Evolutionary conservation across 352 stramenopile species (phyloP), one percentile per base, ranked within the genome.

Genomic region (Phytophthora hibernalis): DNA sequence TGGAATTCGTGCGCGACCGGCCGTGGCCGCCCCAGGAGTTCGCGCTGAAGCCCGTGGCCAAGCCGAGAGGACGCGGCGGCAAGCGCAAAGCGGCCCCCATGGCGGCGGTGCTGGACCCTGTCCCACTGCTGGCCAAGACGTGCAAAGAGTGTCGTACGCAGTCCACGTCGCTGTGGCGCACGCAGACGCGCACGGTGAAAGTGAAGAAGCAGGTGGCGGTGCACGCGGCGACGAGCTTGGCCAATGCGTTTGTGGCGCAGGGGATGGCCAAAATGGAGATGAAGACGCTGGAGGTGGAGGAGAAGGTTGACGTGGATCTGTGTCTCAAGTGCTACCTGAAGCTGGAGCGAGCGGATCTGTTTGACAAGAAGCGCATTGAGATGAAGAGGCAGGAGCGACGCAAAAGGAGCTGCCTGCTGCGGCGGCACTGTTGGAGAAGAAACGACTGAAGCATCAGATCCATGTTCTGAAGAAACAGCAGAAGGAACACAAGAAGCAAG

Each of bases 1-100:
- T 75, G 0, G 64, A 83, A 38, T 76, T 70, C 30, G 76, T 87
- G 37, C 85, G 84, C 18, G 85, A 94, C 5, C 84, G 84, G 4
- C 56, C 74, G 22, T 96, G 88, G 88, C 88, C 88, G 20, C 88
- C 88, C 0, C 79, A 76, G 24, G 88, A 93, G 62, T 93, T 93
- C 61, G 73, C 81, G 37, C 60, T 85, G n/a, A 92, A 92, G 57
- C 69, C 74, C 2, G 66, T 74, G 18, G 35, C 54, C 5, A 90
- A 90, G 54, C 70, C 82, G 33, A 66, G 75, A 26, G 74, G 53
- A 15, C 72, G 76, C 28, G 73, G 64, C n/a, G 81, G 79, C 40
- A 91, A 91, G 68, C 80, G 81, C 51, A 94, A 93, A 72, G 77
- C 72, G 31, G 58, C 72, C 21, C 76, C 71, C 6, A 83, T 85